Evolutionary conservation across 2,329 filamentous ascomycete species (phyloP).

Genomic region (Nemania abortiva): DNA sequence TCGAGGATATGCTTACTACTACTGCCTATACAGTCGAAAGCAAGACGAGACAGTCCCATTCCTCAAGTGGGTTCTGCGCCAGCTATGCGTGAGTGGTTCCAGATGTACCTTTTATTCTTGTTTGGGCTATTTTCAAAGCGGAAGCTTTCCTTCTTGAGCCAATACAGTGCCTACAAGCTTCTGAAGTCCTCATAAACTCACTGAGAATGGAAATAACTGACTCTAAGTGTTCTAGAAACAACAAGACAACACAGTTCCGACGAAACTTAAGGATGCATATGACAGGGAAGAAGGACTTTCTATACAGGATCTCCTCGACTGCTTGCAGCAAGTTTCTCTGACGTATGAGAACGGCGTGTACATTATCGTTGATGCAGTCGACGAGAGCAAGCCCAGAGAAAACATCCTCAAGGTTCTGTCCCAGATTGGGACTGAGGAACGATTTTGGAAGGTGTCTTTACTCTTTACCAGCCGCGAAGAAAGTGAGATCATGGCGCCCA

Average conservation of each 20-base stretch:
- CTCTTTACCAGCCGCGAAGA: slow-evolving; percentile 50
- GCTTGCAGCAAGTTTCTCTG: slow-evolving; percentile 41
- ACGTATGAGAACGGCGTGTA: slow-evolving; percentile 41
- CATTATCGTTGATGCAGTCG: slow-evolving; percentile 49
- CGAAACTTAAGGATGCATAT: slow-evolving; percentile 35
- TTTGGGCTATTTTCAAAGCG: no score
- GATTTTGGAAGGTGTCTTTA: slow-evolving; percentile 46
- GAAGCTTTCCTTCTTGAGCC: no score
- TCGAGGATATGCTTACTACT: slow-evolving; percentile 48
- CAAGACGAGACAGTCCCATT: slow-evolving; percentile 49
- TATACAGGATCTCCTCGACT: slow-evolving; percentile 40
- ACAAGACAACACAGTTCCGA: slow-evolving; percentile 36
- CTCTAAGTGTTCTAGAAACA: slow-evolving; percentile 20
- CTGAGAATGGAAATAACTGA: no score
- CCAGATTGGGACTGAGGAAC: slow-evolving; percentile 41
- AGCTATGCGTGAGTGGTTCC: slow-evolving; percentile 38
- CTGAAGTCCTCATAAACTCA: no score
- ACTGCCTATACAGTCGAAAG: slow-evolving; percentile 47
- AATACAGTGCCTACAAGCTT: no score
- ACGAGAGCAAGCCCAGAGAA: slow-evolving; percentile 46
- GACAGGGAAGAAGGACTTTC: slow-evolving; percentile 21
- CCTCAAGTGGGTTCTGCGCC: slow-evolving; percentile 45
- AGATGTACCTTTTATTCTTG: no score
- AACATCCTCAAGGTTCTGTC: slow-evolving; percentile 43
- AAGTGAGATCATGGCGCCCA: slow-evolving; percentile 43